Evolutionary conservation across 495 filamentous ascomycete genomes (phyloP).

Genomic region (Gamarada debralockiae): DNA sequence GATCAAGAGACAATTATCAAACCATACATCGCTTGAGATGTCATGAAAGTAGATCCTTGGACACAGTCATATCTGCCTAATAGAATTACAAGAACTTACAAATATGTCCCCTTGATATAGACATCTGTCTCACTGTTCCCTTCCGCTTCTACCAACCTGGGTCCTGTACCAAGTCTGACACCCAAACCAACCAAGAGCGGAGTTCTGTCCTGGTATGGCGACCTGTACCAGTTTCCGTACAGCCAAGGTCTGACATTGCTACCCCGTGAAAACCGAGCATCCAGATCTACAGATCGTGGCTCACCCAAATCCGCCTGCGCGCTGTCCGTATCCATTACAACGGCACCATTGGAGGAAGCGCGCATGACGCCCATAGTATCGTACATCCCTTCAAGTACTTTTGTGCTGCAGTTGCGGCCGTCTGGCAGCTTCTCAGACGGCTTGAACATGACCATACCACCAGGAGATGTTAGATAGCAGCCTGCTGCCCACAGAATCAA

Average conservation of each 20-base stretch:
- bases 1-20: too few relatives aligned
- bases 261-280: neutral
- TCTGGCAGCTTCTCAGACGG: too few relatives aligned
- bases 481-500: neutral
- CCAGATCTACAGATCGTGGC: neutral
- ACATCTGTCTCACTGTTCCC: too few relatives aligned
- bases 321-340: neutral
- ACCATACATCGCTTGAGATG: too few relatives aligned
- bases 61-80: too few relatives aligned
- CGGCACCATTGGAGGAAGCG: neutral
- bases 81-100: too few relatives aligned
- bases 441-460: too few relatives aligned
- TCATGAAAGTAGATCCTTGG: too few relatives aligned
- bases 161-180: neutral
- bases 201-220: neutral
- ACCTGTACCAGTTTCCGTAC: neutral
- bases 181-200: neutral
- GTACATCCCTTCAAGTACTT: neutral
- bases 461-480: too few relatives aligned
- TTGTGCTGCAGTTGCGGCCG: neutral
- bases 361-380: neutral
- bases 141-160: neutral
- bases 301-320: neutral
- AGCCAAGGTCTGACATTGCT: neutral
- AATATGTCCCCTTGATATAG: too few relatives aligned